Conservation (phyloP, 148 eudicot genomes). For the Dianthus caryophyllus region DNA sequence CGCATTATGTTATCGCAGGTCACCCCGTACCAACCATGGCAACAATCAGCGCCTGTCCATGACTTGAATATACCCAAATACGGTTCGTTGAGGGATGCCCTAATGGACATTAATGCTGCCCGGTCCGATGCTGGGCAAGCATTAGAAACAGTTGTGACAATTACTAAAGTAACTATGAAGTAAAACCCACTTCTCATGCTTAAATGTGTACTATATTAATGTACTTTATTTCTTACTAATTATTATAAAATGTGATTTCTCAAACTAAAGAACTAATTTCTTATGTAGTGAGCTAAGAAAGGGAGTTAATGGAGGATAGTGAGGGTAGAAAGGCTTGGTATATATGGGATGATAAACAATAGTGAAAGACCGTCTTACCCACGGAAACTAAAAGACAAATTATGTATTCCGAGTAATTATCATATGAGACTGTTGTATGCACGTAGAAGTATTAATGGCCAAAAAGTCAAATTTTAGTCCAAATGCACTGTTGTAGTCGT, state of each 20-base stretch:
- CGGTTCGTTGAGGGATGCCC: constrained; percentile 54
- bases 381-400: not conserved
- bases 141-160: constrained; percentile 28
- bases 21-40: constrained; percentile 78
- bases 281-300: constrained; percentile 16
- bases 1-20: constrained; percentile 60
- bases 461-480: too few relatives aligned
- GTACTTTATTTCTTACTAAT: not conserved
- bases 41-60: constrained; percentile 83
- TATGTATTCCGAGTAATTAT: too few relatives aligned
- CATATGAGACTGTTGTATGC: too few relatives aligned
- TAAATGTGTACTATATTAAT: not conserved
- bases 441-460: too few relatives aligned
- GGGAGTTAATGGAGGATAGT: not conserved
- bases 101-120: constrained; percentile 62
- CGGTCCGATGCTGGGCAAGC: constrained; percentile 75
- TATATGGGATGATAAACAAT: constrained; percentile 16
- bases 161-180: constrained; percentile 32
- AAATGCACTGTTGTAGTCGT: too few relatives aligned
- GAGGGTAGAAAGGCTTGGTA: not conserved
- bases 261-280: not conserved
- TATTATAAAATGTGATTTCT: constrained; percentile 9
- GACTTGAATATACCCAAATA: constrained; percentile 67
- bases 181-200: constrained; percentile 17
- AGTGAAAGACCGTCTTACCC: constrained; percentile 18